Base-by-base conservation (phyloP, 345 rosid genomes). In the Salix suchowensis region DNA sequence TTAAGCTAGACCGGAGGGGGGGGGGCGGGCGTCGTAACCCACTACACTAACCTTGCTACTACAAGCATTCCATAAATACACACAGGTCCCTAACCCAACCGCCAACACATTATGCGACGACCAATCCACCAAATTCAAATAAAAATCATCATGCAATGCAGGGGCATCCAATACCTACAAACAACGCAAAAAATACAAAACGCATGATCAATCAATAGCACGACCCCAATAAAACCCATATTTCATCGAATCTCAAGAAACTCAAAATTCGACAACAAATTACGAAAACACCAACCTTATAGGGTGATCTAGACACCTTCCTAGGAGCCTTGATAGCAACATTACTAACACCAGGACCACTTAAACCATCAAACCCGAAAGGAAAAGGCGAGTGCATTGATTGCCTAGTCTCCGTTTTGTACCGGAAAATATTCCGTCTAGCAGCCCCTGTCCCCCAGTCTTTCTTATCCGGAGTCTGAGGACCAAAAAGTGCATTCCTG, bases 61-160 rank as follows among this genome's bases (percentile, higher is more conserved):
- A 79, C 91, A 90, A 85, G 99, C 99, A 91, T 96, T 96, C 99
- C 98, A 96, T 84, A 96, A 74, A 84, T 96, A 96, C 44, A 96
- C 99, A 72, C 99, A 96, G 80, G 88, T 94, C 44, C 90, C 98
- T 79, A 96, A 80, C 71, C 99, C 99, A 50, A 96, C 99, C 0
- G 98, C 94, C 75, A 94, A 81, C 73, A 96, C 97, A 76, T 96
- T 96, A 74, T 91, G 91, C 4, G 97, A 87, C n/a, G 98, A 96
- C 99, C 98, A 96, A 73, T 96, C 97, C 81, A 94, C 97, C 18
- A 96, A 86, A 81, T 96, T 96, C 88, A 94, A 87, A 81, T 96
- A 96, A 83, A 94, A 96, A 88, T 96, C 99, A 88, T 96, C 99
- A 85, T 94, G 97, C 90, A 96, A 83, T 42, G 98, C 96, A 10